phyloP scores from a whole-genome alignment of 257 asterid genomes.

The Mitragyna speciosa region DNA sequence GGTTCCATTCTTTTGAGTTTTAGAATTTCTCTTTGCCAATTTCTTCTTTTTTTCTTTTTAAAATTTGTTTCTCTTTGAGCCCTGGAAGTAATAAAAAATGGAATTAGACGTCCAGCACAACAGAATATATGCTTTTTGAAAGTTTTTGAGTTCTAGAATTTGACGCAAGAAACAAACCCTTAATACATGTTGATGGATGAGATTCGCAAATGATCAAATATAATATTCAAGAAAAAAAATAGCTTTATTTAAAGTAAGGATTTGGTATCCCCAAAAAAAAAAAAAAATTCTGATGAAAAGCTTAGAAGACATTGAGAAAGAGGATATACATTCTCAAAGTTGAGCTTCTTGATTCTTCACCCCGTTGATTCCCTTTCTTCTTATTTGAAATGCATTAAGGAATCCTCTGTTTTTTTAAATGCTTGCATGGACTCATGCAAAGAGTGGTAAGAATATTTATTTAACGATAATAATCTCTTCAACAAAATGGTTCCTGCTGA shows the following conservation, averaged over 20 bases:
- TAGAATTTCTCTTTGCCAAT: background rate
- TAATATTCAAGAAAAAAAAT: background rate
- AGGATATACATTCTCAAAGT: background rate
- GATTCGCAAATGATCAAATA: background rate
- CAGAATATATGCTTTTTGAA: background rate
- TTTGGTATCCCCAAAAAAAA: background rate
- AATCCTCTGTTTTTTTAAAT: too few species aligned
- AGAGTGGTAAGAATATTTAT: too few species aligned
- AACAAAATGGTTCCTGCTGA: too few species aligned
- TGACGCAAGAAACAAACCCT: background rate
- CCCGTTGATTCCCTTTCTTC: background rate
- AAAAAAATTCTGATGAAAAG: background rate
- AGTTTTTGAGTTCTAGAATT: background rate
- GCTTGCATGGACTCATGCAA: too few species aligned
- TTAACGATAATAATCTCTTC: too few species aligned
- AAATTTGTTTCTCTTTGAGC: background rate
- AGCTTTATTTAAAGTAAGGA: background rate
- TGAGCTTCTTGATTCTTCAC: background rate
- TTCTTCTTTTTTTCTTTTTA: background rate
- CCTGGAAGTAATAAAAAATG: background rate
- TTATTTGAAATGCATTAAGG: too few species aligned
- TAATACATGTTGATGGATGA: background rate
- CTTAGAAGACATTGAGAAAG: background rate
- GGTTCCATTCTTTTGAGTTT: too few species aligned
- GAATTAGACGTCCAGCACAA: background rate